Evolutionary conservation across 164 flowering plant genomes (phyloP).

Genomic region (Chloranthus sessilifolius): DNA sequence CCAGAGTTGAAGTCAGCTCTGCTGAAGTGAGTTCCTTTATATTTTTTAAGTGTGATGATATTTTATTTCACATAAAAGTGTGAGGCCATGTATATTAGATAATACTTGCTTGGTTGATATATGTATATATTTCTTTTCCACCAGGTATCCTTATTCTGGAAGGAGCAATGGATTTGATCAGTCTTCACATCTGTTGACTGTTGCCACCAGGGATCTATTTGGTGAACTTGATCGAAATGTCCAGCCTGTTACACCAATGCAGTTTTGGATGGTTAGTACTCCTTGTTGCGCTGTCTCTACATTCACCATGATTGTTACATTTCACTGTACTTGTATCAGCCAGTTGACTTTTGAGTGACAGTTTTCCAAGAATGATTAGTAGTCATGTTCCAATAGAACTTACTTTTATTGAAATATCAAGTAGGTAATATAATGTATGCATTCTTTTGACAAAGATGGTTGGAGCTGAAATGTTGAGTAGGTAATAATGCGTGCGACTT

Average conservation of each 20-base stretch:
- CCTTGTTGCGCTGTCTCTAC: background rate
- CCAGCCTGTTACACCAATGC: constrained; percentile 93
- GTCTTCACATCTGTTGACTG: constrained; percentile 78
- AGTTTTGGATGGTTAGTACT: constrained; percentile 85
- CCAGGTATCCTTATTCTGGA: constrained; percentile 66
- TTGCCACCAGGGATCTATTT: constrained; percentile 85
- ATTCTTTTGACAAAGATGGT: too few relatives aligned
- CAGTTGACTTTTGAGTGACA: too few relatives aligned
- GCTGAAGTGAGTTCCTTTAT: constrained; percentile 40
- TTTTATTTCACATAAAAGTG: background rate
- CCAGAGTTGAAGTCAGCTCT: constrained; percentile 95
- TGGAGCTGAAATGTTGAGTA: too few relatives aligned
- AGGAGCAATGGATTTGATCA: constrained; percentile 76
- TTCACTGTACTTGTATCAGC: too few relatives aligned
- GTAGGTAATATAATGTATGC: too few relatives aligned
- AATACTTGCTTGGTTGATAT: constrained; percentile 1
- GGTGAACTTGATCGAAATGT: constrained; percentile 80
- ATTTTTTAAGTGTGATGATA: background rate
- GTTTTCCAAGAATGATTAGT: too few relatives aligned
- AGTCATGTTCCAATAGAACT: too few relatives aligned
- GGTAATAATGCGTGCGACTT: too few relatives aligned
- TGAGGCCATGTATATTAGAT: background rate
- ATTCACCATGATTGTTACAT: too few relatives aligned
- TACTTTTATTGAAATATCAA: too few relatives aligned
- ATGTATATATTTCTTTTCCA: background rate